Evolutionary conservation across 2,329 filamentous ascomycete genomes (phyloP).

Genomic region (Xylaria sp.): DNA sequence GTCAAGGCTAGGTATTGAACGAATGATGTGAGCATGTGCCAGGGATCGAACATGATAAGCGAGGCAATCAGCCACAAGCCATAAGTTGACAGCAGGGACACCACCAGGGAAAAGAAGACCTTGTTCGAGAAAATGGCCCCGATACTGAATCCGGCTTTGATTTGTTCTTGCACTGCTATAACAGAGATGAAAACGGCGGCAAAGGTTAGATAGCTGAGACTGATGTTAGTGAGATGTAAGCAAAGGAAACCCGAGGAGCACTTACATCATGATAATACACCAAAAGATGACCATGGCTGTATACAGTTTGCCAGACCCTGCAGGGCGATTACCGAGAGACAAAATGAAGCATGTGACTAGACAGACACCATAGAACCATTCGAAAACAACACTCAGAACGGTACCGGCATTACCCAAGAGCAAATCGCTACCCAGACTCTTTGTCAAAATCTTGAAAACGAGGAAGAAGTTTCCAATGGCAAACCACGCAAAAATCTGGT

Average conservation of each 20-base stretch:
- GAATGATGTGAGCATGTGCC: slow-evolving; percentile 99
- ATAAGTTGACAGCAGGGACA: slow-evolving; percentile 92
- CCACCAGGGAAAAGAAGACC: slow-evolving; percentile 92
- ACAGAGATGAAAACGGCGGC: slow-evolving; percentile 95
- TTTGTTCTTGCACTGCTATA: slow-evolving; percentile 78
- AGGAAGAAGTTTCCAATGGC: slow-evolving; percentile 99
- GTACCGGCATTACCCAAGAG: slow-evolving; percentile 81
- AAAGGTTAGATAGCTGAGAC: slow-evolving; percentile 83
- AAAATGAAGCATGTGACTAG: slow-evolving; percentile 95
- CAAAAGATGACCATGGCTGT: slow-evolving; percentile 99
- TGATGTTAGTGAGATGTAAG: slow-evolving; percentile 17
- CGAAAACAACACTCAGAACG: slow-evolving; percentile 88
- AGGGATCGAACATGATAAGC: slow-evolving; percentile 95
- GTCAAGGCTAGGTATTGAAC: slow-evolving; percentile 94
- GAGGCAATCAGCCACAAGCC: slow-evolving; percentile 92
- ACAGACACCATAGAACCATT: slow-evolving; percentile 94
- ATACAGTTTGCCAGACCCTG: slow-evolving; percentile 93
- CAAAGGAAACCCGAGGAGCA: slow-evolving; percentile 1
- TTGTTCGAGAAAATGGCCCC: slow-evolving; percentile 82
- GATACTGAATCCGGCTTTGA: slow-evolving; percentile 74
- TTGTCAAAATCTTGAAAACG: slow-evolving; percentile 96
- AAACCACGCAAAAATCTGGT: slow-evolving; percentile 99
- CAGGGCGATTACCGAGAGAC: slow-evolving; percentile 91
- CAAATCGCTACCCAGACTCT: slow-evolving; percentile 75
- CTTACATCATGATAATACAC: slow-evolving; percentile 91